phyloP scores from a whole-genome alignment of 2,329 filamentous ascomycete species.

The Apiospora rasikravindrae region DNA sequence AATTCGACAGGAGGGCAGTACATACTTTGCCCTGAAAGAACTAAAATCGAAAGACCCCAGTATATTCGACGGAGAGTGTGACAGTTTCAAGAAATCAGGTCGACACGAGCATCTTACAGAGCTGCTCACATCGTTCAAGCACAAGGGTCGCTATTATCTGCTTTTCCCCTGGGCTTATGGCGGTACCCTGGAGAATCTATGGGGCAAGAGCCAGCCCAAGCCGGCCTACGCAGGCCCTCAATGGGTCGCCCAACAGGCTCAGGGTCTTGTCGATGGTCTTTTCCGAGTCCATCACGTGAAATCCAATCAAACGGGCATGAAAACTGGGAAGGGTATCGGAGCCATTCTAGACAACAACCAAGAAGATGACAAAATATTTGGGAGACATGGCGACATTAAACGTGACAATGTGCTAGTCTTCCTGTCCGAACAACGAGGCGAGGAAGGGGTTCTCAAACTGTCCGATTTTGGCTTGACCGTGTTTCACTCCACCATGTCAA shows the following conservation, averaged over 20 bases:
- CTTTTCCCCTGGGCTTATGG: neutral
- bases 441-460: neutral
- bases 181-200: neutral
- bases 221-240: neutral
- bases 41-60: neutral
- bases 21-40: neutral
- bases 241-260: neutral
- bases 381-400: conserved; percentile 1
- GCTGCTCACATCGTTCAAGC: neutral
- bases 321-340: neutral
- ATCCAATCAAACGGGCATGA: neutral
- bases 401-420: neutral
- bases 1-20: neutral
- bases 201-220: neutral
- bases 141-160: neutral
- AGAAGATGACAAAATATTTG: neutral
- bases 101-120: neutral
- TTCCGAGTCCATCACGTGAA: neutral
- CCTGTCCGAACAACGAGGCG: neutral
- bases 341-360: neutral
- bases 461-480: conserved; percentile 3
- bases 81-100: neutral
- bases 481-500: neutral
- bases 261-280: neutral
- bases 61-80: neutral